These are phyloP conservation scores for Kwoniella dejecticola DNA, from an alignment of 768 basidiomycete species.

Conservation along the genomic window DNA sequence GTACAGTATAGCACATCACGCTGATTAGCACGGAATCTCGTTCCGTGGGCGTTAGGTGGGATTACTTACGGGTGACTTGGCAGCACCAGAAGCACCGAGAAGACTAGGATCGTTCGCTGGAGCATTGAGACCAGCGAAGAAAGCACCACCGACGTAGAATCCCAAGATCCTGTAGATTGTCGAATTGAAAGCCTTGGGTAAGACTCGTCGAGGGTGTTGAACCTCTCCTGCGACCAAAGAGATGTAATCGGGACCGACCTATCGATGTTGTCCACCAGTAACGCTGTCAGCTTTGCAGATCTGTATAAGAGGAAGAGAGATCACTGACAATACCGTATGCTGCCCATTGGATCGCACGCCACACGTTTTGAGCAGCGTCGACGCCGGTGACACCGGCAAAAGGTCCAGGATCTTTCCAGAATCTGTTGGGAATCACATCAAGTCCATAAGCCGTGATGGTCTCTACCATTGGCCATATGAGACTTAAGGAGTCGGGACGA, in stretches of 20 bases:
- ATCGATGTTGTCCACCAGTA: background rate
- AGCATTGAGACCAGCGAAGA: background rate
- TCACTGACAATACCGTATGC: slow-evolving; percentile 18
- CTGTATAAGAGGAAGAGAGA: background rate
- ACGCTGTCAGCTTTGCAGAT: background rate
- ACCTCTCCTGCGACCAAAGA: slow-evolving; percentile 14
- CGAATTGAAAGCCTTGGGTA: slow-evolving; percentile 20
- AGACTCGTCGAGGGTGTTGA: slow-evolving; percentile 19
- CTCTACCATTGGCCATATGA: no score
- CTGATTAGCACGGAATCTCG: no score
- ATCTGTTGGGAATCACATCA: no score
- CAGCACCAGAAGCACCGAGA: slow-evolving; percentile 17
- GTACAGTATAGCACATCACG: no score
- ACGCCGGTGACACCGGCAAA: slow-evolving; percentile 5
- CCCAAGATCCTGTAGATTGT: slow-evolving; percentile 19
- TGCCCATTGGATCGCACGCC: slow-evolving; percentile 14
- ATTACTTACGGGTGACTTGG: slow-evolving; percentile 12
- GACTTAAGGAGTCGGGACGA: no score
- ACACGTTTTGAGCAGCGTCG: slow-evolving; percentile 13
- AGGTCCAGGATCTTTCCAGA: slow-evolving; percentile 27
- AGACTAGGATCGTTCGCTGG: slow-evolving; percentile 11
- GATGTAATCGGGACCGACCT: slow-evolving; percentile 21
- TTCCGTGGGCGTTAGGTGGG: no score
- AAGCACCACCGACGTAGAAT: slow-evolving; percentile 16
- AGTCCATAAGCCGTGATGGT: no score